Percentiles rank a stretch among this genome's conserved stretches.
Conservation (phyloP, 352 stramenopile genomes). For the Pythium rishiriense region DNA sequence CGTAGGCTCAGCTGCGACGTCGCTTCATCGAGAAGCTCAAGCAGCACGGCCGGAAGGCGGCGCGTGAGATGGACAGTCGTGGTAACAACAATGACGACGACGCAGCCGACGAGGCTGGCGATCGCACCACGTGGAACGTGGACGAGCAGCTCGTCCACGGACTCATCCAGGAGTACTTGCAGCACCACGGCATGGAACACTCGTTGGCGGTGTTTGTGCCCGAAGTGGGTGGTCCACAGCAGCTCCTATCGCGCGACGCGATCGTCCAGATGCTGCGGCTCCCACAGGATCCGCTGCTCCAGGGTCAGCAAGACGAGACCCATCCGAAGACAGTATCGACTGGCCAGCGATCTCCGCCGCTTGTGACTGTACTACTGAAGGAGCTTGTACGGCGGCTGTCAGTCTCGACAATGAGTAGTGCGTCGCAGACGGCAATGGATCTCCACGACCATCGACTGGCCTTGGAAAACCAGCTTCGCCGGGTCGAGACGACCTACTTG, state of each 20-base stretch:
- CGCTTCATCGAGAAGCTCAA: conserved; percentile 74
- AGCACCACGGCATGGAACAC: conserved; percentile 50
- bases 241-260: conserved; percentile 43
- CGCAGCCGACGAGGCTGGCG: too few species aligned
- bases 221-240: conserved; percentile 53
- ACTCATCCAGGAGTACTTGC: conserved; percentile 60
- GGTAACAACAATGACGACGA: conserved; percentile 10
- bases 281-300: conserved; percentile 21
- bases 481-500: conserved; percentile 65
- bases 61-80: conserved; percentile 4
- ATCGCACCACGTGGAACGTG: conserved; percentile 22
- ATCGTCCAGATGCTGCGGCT: conserved; percentile 40
- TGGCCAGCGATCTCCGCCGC: conserved; percentile 27
- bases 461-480: conserved; percentile 58
- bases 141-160: conserved; percentile 62
- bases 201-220: conserved; percentile 68
- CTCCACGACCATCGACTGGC: conserved; percentile 60
- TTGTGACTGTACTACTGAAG: conserved; percentile 33
- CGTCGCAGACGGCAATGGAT: conserved; percentile 64
- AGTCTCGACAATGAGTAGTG: conserved; percentile 35
- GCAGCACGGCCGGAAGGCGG: conserved; percentile 31
- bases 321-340: too few species aligned
- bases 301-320: conserved; percentile 14
- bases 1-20: conserved; percentile 63
- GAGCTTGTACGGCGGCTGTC: conserved; percentile 39